phyloP scores from a whole-genome alignment of 257 asterid species.

The Lantana camara region DNA sequence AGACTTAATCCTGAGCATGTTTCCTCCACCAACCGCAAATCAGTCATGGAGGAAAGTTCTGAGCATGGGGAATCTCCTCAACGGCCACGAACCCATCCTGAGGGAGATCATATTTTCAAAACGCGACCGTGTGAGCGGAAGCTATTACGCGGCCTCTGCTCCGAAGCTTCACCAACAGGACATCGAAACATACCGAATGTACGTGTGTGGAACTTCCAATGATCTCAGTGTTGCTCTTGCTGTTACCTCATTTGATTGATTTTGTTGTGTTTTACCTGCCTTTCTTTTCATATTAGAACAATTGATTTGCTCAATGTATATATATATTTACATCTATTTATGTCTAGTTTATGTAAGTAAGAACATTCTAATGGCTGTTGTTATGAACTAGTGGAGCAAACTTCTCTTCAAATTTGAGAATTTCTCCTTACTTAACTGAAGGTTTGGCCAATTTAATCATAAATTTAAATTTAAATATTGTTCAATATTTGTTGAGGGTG shows the following conservation, averaged over 20 bases:
- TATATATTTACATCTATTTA: too few relatives aligned
- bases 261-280: not conserved
- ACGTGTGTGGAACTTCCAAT: conserved; percentile 78
- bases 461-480: too few relatives aligned
- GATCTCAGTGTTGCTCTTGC: conserved; percentile 92
- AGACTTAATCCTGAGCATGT: conserved; percentile 67
- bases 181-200: conserved; percentile 88
- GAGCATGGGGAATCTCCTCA: conserved; percentile 96
- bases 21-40: conserved; percentile 79
- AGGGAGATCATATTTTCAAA: conserved; percentile 87
- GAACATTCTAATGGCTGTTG: too few relatives aligned
- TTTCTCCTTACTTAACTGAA: too few relatives aligned
- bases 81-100: conserved; percentile 84
- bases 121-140: conserved; percentile 60
- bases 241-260: conserved; percentile 85
- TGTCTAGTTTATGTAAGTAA: too few relatives aligned
- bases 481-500: too few relatives aligned
- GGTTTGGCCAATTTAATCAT: too few relatives aligned
- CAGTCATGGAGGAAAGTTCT: conserved; percentile 95
- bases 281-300: not conserved
- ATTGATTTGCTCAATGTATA: not conserved
- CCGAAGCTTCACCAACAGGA: conserved; percentile 51
- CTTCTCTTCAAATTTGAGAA: too few relatives aligned
- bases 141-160: conserved; percentile 56
- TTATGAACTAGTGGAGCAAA: too few relatives aligned